Percentiles rank a stretch among this genome's conserved stretches.
Evolutionary conservation across 2,329 filamentous ascomycete species (phyloP).

Genomic region (Pestalotiopsis sp.): DNA sequence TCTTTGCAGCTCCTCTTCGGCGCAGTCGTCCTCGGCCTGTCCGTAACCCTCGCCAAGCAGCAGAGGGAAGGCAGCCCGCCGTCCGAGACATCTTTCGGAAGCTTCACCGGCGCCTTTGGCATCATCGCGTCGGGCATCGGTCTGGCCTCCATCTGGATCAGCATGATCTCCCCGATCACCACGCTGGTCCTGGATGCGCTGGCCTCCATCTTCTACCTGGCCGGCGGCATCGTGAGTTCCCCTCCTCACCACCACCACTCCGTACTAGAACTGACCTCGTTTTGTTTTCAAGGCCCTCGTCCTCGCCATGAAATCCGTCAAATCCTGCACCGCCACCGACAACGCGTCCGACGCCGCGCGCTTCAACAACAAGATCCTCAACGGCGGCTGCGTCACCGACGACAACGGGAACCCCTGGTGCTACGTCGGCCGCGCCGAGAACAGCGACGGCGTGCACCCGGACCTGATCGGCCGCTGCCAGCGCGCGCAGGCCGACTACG

Average conservation of each 20-base stretch:
- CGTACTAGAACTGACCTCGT: not conserved
- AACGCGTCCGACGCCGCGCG: not conserved
- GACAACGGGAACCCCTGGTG: not conserved
- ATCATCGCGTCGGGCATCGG: conserved; percentile 31
- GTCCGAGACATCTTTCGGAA: conserved; percentile 33
- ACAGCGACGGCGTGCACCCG: conserved; percentile 13
- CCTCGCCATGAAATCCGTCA: conserved; percentile 30
- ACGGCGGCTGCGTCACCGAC: conserved; percentile 27
- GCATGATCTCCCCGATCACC: conserved; percentile 29
- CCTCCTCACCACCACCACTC: not conserved
- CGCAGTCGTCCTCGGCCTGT: conserved; percentile 34
- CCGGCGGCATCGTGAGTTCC: conserved; percentile 33
- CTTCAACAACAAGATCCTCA: conserved; percentile 30
- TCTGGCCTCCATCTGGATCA: conserved; percentile 28
- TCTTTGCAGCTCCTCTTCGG: conserved; percentile 34
- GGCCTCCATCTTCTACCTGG: conserved; percentile 33
- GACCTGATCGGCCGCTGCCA: conserved; percentile 25
- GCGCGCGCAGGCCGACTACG: conserved; percentile 31
- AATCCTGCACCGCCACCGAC: conserved; percentile 27
- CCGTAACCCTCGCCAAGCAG: conserved; percentile 33
- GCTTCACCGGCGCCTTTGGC: conserved; percentile 35
- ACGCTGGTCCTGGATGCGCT: conserved; percentile 29
- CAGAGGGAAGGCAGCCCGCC: conserved; percentile 28
- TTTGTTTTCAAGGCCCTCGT: no score
- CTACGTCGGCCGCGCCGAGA: conserved; percentile 16